A percentile compares a stretch with the other conserved stretches of the same genome.
Conservation (phyloP, 495 filamentous ascomycete genomes). For the Talaromyces stipitatus region DNA sequence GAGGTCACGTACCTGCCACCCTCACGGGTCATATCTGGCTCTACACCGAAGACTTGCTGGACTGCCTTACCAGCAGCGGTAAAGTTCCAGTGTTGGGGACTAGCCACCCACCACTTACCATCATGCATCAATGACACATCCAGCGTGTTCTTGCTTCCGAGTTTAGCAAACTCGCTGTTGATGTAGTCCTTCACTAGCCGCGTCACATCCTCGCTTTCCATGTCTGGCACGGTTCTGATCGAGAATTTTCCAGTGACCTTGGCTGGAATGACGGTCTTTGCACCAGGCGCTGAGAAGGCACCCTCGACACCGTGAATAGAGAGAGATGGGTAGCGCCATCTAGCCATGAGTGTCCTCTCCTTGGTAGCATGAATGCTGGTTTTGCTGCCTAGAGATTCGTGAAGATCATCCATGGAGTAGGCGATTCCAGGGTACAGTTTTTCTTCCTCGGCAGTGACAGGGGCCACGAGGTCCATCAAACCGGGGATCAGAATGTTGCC, state of each 20-base stretch:
- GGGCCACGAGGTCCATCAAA: slow-evolving; percentile 83
- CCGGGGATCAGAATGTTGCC: slow-evolving; percentile 89
- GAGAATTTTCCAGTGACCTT: slow-evolving; percentile 98
- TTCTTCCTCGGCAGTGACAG: slow-evolving; percentile 79
- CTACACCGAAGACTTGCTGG: slow-evolving; percentile 81
- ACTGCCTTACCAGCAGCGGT: slow-evolving; percentile 85
- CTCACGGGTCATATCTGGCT: slow-evolving; percentile 94
- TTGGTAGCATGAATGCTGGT: slow-evolving; percentile 80
- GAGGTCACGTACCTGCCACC: slow-evolving; percentile 67
- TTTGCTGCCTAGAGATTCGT: slow-evolving; percentile 80
- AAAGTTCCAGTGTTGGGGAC: slow-evolving; percentile 98
- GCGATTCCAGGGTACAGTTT: slow-evolving; percentile 75
- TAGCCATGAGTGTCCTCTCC: slow-evolving; percentile 84
- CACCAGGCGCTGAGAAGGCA: slow-evolving; percentile 85
- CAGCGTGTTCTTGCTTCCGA: slow-evolving; percentile 83
- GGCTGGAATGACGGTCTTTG: slow-evolving; percentile 97
- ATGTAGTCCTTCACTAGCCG: slow-evolving; percentile 73
- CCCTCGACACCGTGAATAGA: slow-evolving; percentile 97
- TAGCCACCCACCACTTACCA: slow-evolving; percentile 97
- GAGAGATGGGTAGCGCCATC: slow-evolving; percentile 89
- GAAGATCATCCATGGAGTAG: slow-evolving; percentile 91
- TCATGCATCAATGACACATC: slow-evolving; percentile 74
- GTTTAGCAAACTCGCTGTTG: slow-evolving; percentile 68
- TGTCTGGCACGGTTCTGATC: slow-evolving; percentile 93
- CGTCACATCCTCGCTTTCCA: slow-evolving; percentile 87